Evolutionary conservation across 352 stramenopile genomes (phyloP), one percentile per base, ranked within the genome.

Genomic region (Blastocystis sp.): DNA sequence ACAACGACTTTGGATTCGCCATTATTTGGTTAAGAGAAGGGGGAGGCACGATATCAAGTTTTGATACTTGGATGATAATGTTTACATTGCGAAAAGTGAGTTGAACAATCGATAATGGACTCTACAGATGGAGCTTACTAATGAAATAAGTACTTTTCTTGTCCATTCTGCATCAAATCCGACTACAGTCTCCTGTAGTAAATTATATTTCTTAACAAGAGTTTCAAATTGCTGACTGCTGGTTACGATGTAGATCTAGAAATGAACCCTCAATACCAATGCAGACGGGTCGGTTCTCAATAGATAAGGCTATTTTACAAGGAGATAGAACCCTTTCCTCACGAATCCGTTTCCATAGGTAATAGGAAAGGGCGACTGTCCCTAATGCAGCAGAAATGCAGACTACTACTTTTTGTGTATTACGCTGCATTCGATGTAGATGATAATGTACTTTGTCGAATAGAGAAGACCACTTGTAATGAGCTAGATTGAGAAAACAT

Each of bases 301-400:
- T 66, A 5, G 56, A 66, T 13, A 66, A 29, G 15, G 54, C n/a
- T 4, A 55, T 47, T 43, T 66, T 41, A 26, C 20, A 63, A 4
- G 73, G 9, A 15, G 45, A 2, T 41, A 54, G 9, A 15, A 45
- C 26, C 15, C 2, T 8, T 53, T 20, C n/a, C 39, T 59, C 20
- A n/a, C 50, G 50, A 59, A 59, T n/a, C 13, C 50, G 50, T 59
- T 59, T 59, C 50, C 50, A 59, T 59, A 59, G 20, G 50, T 59
- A 59, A 59, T 59, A 59, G 50, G 50, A 59, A 59, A 59, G 50
- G 20, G 50, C 20, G 1, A n/a, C 50, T n/a, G 20, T n/a, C 91
- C 43, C 34, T 43, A n/a, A 90, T 91, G 45, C 90, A 91, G 39
- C 89, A 91, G 56, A 63, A 41, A 70, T 76, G 56, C n/a, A 55